Conservation (phyloP, 768 basidiomycete genomes). For the Goffeauzyma gilvescens region DNA sequence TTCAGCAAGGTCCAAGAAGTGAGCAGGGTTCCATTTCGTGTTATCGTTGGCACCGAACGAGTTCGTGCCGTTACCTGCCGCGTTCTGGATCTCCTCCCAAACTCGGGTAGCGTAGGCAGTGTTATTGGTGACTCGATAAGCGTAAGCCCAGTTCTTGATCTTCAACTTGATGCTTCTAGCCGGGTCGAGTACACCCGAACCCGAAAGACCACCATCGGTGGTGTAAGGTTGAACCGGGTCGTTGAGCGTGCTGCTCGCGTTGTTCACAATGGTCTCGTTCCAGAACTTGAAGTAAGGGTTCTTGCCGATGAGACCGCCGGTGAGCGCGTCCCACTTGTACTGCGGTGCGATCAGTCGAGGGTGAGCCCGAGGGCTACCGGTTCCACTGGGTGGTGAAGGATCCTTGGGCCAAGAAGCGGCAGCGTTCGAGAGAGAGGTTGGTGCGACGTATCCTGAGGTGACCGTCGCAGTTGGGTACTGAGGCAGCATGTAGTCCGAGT, state of each 20-base stretch:
- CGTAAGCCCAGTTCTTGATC: slow-evolving; percentile 82
- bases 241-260: slow-evolving; percentile 47
- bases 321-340: slow-evolving; percentile 78
- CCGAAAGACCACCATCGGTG: slow-evolving; percentile 46
- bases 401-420: slow-evolving; percentile 57
- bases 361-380: slow-evolving; percentile 50
- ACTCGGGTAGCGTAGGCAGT: slow-evolving; percentile 75
- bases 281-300: slow-evolving; percentile 74
- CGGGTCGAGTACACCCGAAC: slow-evolving; percentile 75
- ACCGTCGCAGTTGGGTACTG: slow-evolving; percentile 71
- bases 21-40: slow-evolving; percentile 60
- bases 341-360: slow-evolving; percentile 78
- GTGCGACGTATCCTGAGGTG: slow-evolving; percentile 34
- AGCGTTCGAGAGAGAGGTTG: slow-evolving; percentile 31
- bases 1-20: slow-evolving; percentile 79
- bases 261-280: slow-evolving; percentile 78
- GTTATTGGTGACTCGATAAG: slow-evolving; percentile 74
- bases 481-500: slow-evolving; percentile 62
- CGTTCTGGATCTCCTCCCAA: slow-evolving; percentile 68
- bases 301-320: slow-evolving; percentile 45
- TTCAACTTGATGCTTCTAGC: slow-evolving; percentile 76
- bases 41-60: slow-evolving; percentile 46
- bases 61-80: slow-evolving; percentile 48
- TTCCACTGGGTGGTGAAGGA: slow-evolving; percentile 48
- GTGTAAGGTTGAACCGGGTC: slow-evolving; percentile 50